Base-by-base conservation (phyloP, 1,284 basidiomycete genomes). In the Tylopilus sp. region DNA sequence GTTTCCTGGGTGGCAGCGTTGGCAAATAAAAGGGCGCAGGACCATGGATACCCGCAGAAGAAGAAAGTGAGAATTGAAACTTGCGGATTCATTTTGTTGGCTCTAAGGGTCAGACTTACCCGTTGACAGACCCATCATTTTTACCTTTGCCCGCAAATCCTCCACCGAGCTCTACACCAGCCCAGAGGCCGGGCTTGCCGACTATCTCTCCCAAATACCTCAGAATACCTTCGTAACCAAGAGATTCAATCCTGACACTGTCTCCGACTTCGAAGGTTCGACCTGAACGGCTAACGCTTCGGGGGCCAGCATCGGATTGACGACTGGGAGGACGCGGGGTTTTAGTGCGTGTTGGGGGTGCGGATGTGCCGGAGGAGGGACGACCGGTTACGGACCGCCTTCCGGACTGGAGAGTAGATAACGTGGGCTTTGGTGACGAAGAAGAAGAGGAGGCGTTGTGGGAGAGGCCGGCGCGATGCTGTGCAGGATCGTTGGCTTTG, bases 141-240 rank as follows among this genome's bases (percentile, higher is more conserved):
- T 98, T 98, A 2, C 96, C 96, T 65, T 89, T 89, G n/a, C 96
- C 94, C 13, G 76, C 69, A 63, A 92, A 95, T 2, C 87, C 88
- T 33, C 84, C 86, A 55, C 79, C 73, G n/a, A 97, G 75, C 67
- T 96, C 91, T 15, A 97, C 89, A 26, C 93, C 93, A 23, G 91
- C 93, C 89, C 89, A 97, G 13, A 84, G 71, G 5, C 93, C 94
- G 6, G 80, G 76, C 67, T 96, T 96, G 41, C 87, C 89, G 18
- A 89, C 83, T 46, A 94, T 93, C 55, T 82, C 78, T 2, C 93
- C 93, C 13, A 93, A 55, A 67, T 84, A 97, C 53, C 81, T 73
- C 47, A 97, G 67, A 5, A 73, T 79, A 11, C 93, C 94, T 64
- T 95, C 92, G 65, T 87, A 91, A 1, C 88, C 88, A 35, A 92